Evolutionary conservation across 495 filamentous ascomycete species (phyloP), one percentile per base, ranked within the genome.

Genomic region (Aspergillus hancockii): DNA sequence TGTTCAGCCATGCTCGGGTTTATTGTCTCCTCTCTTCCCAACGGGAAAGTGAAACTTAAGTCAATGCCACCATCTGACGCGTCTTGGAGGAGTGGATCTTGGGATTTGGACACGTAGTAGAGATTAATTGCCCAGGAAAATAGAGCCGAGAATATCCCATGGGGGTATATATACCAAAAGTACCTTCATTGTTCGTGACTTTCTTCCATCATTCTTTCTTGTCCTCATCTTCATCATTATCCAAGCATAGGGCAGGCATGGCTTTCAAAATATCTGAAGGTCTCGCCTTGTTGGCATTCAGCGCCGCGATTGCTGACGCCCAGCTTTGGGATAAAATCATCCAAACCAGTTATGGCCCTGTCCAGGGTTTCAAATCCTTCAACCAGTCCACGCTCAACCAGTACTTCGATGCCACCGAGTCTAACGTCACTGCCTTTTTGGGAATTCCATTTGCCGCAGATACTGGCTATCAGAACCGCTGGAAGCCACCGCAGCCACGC

Each of bases 351-450:
- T 67, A 66, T 49, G 70, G 65, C 10, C 65, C 63, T 14, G 67
- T 70, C 28, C 49, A 70, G 51, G 70, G 67, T 18, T 72, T 56
- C 59, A 49, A 70, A 43, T 70, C 68, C 52, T 72, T 72, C 61
- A 72, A 68, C 31, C 23, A 62, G 28, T 64, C 70, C 1, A 68
- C 62, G 16, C 50, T 67, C 6, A 54, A 67, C 25, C 63, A 59
- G n/a, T 66, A 64, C 65, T 70, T 67, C 45, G 54, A 79, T 74
- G 30, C 67, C 62, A 53, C 60, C 57, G 36, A 91, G 71, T 49
- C 76, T 49, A 19, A 92, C 69, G 55, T 91, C 79, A 60, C 65
- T 1, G 63, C 63, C 0, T 70, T 66, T 49, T 32, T 67, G 30
- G 63, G 64, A 18, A 63, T 71, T 47, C 66, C 67, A 14, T 71